Percentiles rank a stretch among this genome's conserved stretches.
These are phyloP conservation scores for Ascochyta clinopodiicola DNA, from an alignment of 2,329 filamentous ascomycete genomes.

Conservation along the genomic window DNA sequence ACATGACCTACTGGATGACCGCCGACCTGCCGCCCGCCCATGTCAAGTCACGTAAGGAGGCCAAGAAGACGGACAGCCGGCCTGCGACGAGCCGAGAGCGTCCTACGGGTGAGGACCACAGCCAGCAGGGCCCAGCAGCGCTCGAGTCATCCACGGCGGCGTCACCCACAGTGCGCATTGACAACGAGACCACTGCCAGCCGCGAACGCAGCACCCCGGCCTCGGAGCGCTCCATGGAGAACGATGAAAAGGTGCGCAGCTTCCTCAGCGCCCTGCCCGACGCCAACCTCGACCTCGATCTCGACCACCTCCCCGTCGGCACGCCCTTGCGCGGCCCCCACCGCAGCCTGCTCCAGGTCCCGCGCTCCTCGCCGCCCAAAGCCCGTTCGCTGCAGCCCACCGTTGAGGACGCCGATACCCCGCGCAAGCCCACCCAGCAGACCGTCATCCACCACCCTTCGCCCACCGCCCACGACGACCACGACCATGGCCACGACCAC, in stretches of 20 bases:
- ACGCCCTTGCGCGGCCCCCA: constrained; percentile 36
- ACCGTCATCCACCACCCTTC: constrained; percentile 43
- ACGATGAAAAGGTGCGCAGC: constrained; percentile 48
- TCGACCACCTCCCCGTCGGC: constrained; percentile 35
- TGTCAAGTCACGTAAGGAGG: constrained; percentile 43
- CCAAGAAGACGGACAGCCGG: constrained; percentile 22
- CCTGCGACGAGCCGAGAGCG: constrained; percentile 28
- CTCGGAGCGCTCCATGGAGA: constrained; percentile 45
- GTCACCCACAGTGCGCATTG: constrained; percentile 30
- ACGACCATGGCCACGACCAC: constrained; percentile 21
- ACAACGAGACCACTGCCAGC: constrained; percentile 31
- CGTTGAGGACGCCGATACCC: constrained; percentile 47
- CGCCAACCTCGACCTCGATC: constrained; percentile 43
- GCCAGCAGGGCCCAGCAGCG: constrained; percentile 15
- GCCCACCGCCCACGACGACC: constrained; percentile 20
- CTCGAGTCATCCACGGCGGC: constrained; percentile 21
- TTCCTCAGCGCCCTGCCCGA: constrained; percentile 48
- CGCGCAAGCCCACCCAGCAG: constrained; percentile 44
- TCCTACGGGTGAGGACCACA: constrained; percentile 26
- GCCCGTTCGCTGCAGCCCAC: constrained; percentile 44
- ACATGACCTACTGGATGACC: constrained; percentile 54
- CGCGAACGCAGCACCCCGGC: constrained; percentile 27
- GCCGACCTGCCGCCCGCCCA: constrained; percentile 39
- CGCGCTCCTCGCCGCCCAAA: constrained; percentile 33
- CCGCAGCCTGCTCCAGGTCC: constrained; percentile 38